Evolutionary conservation across 768 basidiomycete species (phyloP).

Genomic region (Hebeloma cylindrosporum): DNA sequence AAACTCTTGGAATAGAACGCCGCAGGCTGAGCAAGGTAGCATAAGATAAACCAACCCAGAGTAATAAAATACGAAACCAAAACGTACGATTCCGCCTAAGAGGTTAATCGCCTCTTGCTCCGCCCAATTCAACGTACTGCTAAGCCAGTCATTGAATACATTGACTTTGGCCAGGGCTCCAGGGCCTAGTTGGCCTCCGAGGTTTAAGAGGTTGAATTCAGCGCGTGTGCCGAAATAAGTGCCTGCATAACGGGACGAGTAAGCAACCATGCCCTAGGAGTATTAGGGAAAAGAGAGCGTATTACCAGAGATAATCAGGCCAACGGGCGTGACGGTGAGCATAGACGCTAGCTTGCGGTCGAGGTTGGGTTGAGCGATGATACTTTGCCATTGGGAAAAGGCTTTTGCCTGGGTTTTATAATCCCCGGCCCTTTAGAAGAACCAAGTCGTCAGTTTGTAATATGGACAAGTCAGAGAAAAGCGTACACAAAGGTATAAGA

Average conservation of each 20-base stretch:
- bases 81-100: constrained; percentile 4
- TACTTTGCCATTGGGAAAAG: constrained; percentile 6
- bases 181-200: constrained; percentile 2
- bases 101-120: constrained; percentile 4
- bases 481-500: constrained; percentile 8
- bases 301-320: constrained; percentile 5
- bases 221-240: constrained; percentile 10
- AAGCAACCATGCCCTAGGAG: background rate
- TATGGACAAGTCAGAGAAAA: background rate
- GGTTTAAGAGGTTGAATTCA: constrained; percentile 2
- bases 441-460: background rate
- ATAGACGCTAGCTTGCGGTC: constrained; percentile 8
- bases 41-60: background rate
- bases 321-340: constrained; percentile 5
- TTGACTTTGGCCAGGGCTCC: background rate
- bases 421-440: constrained; percentile 1
- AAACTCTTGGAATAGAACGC: constrained; percentile 11
- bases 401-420: constrained; percentile 1
- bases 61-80: background rate
- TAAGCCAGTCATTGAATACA: constrained; percentile 4
- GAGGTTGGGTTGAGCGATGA: constrained; percentile 3
- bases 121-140: constrained; percentile 5
- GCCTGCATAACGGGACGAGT: background rate
- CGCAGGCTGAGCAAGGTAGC: background rate
- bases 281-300: background rate